phyloP scores from a whole-genome alignment of 73 alveolate genomes.

The Urostyla sp. region DNA sequence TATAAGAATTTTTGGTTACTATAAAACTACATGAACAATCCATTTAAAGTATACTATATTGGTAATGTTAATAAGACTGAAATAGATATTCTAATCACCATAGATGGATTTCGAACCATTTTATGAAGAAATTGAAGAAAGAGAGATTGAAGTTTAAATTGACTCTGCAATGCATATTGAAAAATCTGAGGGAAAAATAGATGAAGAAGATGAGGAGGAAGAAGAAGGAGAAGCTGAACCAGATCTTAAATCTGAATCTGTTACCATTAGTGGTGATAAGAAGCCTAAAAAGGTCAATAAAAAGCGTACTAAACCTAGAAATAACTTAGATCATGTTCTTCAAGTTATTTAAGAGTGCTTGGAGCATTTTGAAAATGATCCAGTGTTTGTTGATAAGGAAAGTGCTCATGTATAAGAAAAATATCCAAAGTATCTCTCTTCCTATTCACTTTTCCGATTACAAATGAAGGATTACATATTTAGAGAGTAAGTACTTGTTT shows the following conservation, averaged over 20 bases:
- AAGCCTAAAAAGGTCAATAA: background rate
- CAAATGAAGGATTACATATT: constrained; percentile 46
- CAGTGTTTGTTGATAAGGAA: constrained; percentile 48
- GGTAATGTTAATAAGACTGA: background rate
- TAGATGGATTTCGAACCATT: constrained; percentile 8
- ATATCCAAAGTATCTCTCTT: constrained; percentile 66
- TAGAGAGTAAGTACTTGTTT: constrained; percentile 47
- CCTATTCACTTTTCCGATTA: constrained; percentile 44
- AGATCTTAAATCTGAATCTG: background rate
- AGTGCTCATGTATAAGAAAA: constrained; percentile 23
- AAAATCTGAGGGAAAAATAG: too few relatives aligned
- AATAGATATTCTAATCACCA: background rate
- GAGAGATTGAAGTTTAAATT: background rate
- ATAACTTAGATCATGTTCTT: constrained; percentile 37
- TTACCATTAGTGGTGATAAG: background rate
- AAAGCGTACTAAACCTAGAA: background rate
- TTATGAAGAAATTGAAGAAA: constrained; percentile 4
- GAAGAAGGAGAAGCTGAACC: background rate
- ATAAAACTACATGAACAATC: constrained; percentile 82
- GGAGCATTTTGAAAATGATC: constrained; percentile 47
- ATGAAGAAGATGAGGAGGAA: too few relatives aligned
- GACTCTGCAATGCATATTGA: too few relatives aligned
- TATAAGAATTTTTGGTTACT: constrained; percentile 87
- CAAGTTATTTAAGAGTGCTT: constrained; percentile 29
- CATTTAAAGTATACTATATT: constrained; percentile 70